Evolutionary conservation across 2,329 filamentous ascomycete species (phyloP), one percentile per base, ranked within the genome.

Genomic region (Fonsecaea pugnacius): DNA sequence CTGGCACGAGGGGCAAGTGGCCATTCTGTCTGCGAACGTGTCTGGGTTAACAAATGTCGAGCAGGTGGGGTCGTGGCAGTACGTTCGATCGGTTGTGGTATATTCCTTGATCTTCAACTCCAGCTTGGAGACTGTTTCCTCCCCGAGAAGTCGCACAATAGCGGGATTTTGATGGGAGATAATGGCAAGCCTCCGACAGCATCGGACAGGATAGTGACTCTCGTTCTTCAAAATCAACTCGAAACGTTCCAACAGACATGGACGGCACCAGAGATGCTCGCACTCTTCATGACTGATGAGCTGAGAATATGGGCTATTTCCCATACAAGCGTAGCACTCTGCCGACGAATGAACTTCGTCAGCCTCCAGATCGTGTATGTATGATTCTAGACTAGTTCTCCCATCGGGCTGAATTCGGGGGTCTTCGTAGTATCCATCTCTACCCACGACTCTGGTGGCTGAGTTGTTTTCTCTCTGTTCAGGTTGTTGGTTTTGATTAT

Each of bases 51-150:
- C 80, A 68, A 86, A 87, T 0, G 70, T 67, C 0, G 78, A 81
- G 64, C 85, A 87, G 0, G 67, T 52, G 0, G 72, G 64, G 0
- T 64, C 64, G 36, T 80, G 77, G 66, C 85, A 88, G 70, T 88
- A 88, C 0, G 77, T 83, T 9, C 79, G 74, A 60, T 86, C 75
- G 0, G 73, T 70, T 0, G 82, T 83, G 0, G 77, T 76, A 3
- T 80, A 78, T 70, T 88, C 85, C 1, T 80, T 24, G 33, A 78
- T 75, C 71, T 84, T 87, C 1, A 71, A 71, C 9, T 73, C 67
- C 64, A 81, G 85, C 32, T 55, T 33, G 21, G 14, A 18, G 27
- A 57, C 58, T 40, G 59, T n/a, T 43, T 59, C 38, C 24, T 18
- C 14, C 4, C 65, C 62, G 1, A 67, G 33, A 3, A 60, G 46